Base-by-base conservation (phyloP, 2,329 filamentous ascomycete genomes). In the Pseudodiploospora longispora region DNA sequence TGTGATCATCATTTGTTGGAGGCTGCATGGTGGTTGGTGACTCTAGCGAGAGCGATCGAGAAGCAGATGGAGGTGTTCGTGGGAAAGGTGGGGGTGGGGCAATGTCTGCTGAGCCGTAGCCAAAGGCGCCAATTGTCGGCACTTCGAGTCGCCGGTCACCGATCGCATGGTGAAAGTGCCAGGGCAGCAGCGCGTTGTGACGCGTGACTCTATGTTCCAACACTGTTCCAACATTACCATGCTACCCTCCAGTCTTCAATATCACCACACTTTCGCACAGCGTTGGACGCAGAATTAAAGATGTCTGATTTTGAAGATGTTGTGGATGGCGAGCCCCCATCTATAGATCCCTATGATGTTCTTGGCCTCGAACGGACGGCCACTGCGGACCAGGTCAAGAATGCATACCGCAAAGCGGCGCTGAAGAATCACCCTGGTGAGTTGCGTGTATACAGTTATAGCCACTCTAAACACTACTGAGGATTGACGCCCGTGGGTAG, bases 321-420 rank as follows among this genome's bases (percentile, higher is more conserved):
- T 27, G 51, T 70, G 27, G 70, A 76, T 28, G 72, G 71, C 45
- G 75, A 79, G 33, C 82, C 79, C 1, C 85, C 86, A 0, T 58
- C 58, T 12, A 80, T 85, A 36, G 71, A 86, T 54, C 91, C 93
- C 0, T 98, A 98, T 59, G 77, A 82, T 55, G 78, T 91, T 43
- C 80, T 98, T 6, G 77, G 72, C 27, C 64, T 98, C 35, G 74
- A 82, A 33, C 78, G 79, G 48, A 70, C 77, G 42, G 89, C 89
- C 10, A 86, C 85, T 0, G 68, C 80, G 35, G 81, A 88, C 50
- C 79, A 95, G 57, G 78, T 98, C 68, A 96, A 94, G 63, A 81
- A 80, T 12, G 88, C 91, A 12, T 98, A 98, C 70, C 85, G 88
- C 59, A 95, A 94, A 62, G 80, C 85, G 41, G 93, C 93, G 4